phyloP scores from a whole-genome alignment of 306 rosid species.

The Cyamopsis tetragonoloba region DNA sequence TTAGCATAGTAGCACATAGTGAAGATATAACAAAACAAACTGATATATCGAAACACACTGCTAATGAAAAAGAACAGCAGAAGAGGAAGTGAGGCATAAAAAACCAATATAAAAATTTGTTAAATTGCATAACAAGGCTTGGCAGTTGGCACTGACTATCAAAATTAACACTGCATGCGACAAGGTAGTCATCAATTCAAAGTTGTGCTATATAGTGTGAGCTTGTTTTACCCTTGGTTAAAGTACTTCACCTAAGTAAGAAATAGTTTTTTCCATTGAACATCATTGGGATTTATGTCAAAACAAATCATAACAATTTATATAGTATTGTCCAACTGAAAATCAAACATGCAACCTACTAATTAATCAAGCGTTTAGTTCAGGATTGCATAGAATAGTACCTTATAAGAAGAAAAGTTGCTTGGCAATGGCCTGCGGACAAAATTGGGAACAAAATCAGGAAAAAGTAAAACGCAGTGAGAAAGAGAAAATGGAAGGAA shows the following conservation, averaged over 20 bases:
- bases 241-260: no score
- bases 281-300: no score
- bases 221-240: no score
- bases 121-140: not conserved
- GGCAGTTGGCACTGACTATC: not conserved
- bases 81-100: not conserved
- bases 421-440: conserved; percentile 83
- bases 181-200: not conserved
- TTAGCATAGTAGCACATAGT: not conserved
- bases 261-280: no score
- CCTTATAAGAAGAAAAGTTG: conserved; percentile 85
- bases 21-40: not conserved
- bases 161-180: not conserved
- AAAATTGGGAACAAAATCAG: conserved; percentile 21
- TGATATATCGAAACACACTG: not conserved
- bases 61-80: not conserved
- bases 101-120: not conserved
- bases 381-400: conserved; percentile 39
- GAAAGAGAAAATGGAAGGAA: not conserved
- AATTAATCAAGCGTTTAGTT: not conserved
- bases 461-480: not conserved
- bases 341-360: no score
- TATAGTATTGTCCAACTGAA: no score
- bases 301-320: no score
- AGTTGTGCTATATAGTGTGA: not conserved